Evolutionary conservation across 169 alveolate species (phyloP).

Genomic region (Plasmodium gonderi): DNA sequence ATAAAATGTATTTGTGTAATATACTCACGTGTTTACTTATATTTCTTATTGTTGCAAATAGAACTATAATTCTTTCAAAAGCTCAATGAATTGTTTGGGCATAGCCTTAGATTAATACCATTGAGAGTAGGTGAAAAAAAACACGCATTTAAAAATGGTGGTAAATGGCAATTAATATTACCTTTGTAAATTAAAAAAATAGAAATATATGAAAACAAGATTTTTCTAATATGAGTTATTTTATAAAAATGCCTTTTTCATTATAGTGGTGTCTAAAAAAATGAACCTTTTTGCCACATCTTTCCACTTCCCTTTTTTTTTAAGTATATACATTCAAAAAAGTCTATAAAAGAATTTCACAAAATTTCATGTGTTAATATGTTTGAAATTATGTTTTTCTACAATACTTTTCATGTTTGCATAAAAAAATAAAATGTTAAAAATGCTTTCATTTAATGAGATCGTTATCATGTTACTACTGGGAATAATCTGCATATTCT

Average conservation of each 20-base stretch:
- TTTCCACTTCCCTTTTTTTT: neutral
- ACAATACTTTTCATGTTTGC: neutral
- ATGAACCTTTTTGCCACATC: neutral
- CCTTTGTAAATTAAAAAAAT: neutral
- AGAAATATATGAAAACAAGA: neutral
- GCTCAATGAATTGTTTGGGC: neutral
- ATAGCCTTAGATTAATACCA: neutral
- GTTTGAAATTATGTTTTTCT: neutral
- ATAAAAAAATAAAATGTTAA: neutral
- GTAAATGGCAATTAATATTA: neutral
- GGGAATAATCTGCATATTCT: neutral
- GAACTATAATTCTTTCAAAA: neutral
- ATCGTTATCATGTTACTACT: neutral
- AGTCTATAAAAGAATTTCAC: neutral
- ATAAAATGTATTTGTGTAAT: neutral
- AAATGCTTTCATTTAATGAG: neutral
- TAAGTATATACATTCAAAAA: neutral
- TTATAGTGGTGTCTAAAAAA: neutral
- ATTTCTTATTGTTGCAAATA: neutral
- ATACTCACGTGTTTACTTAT: neutral
- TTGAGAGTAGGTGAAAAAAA: neutral
- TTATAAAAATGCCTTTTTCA: neutral
- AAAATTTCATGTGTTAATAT: neutral
- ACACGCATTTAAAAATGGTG: neutral
- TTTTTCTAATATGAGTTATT: neutral